phyloP scores from a whole-genome alignment of 768 basidiomycete genomes.

The Gautieria morchelliformis region DNA sequence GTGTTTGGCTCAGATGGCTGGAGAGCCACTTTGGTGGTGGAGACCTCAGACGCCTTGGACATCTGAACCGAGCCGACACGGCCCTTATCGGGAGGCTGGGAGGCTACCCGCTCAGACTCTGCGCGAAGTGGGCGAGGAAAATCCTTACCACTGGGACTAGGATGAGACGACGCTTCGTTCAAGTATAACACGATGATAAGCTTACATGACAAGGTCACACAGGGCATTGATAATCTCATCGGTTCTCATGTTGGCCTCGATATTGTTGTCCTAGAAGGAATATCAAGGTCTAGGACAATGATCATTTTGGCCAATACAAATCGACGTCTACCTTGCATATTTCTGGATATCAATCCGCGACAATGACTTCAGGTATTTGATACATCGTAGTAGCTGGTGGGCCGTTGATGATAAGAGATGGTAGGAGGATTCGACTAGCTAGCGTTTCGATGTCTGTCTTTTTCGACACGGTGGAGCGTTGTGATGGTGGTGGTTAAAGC shows the following conservation, averaged over 20 bases:
- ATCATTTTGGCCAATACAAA: not conserved
- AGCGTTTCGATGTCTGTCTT: not conserved
- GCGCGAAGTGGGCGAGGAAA: constrained; percentile 27
- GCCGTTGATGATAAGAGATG: not conserved
- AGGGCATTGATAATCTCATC: constrained; percentile 53
- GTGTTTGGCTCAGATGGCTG: constrained; percentile 3
- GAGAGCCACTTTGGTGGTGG: constrained; percentile 31
- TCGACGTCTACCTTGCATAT: constrained; percentile 46
- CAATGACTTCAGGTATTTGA: constrained; percentile 32
- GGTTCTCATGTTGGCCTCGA: constrained; percentile 23
- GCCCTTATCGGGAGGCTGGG: constrained; percentile 15
- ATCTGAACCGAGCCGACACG: constrained; percentile 18
- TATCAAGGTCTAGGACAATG: too few species aligned
- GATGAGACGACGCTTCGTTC: constrained; percentile 12
- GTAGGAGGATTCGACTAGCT: not conserved
- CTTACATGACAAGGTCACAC: constrained; percentile 32
- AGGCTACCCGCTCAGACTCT: constrained; percentile 17
- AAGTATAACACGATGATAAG: not conserved
- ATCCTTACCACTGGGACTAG: constrained; percentile 23
- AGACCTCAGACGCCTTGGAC: constrained; percentile 29
- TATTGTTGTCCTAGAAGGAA: constrained; percentile 54
- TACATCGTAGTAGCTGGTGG: not conserved
- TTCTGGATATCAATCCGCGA: constrained; percentile 46
- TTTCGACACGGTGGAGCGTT: too few species aligned
- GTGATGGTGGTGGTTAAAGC: too few species aligned